phyloP scores from a whole-genome alignment of 1,139 yeast genomes.

The Candida albicans region DNA sequence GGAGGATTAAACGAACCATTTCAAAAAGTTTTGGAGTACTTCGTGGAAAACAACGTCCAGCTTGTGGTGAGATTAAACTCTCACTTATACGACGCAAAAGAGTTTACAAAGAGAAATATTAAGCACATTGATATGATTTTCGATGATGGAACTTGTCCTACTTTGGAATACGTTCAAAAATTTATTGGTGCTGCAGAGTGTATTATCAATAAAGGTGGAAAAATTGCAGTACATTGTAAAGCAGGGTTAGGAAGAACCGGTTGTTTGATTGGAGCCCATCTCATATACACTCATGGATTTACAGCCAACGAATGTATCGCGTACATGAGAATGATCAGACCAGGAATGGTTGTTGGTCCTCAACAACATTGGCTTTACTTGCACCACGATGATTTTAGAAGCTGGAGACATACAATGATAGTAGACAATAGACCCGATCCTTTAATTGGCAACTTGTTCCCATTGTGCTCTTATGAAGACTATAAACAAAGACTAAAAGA shows the following conservation, averaged over 20 bases:
- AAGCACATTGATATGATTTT: slow-evolving; percentile 93
- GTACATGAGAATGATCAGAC: slow-evolving; percentile 92
- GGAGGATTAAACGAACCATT: slow-evolving; percentile 69
- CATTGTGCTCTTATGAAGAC: slow-evolving; percentile 63
- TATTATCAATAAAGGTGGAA: slow-evolving; percentile 78
- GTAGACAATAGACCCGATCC: slow-evolving; percentile 69
- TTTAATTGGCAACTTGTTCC: slow-evolving; percentile 72
- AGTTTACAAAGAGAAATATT: slow-evolving; percentile 80
- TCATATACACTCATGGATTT: slow-evolving; percentile 93
- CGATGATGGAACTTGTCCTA: slow-evolving; percentile 98
- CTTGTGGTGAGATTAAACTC: slow-evolving; percentile 90
- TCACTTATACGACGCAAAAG: slow-evolving; percentile 79
- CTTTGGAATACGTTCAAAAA: slow-evolving; percentile 85
- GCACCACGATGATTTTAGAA: slow-evolving; percentile 93
- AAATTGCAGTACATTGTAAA: slow-evolving; percentile 96
- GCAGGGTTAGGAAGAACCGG: slow-evolving; percentile 99
- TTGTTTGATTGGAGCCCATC: slow-evolving; percentile 94
- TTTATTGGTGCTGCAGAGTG: slow-evolving; percentile 96
- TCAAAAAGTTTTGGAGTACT: slow-evolving; percentile 75
- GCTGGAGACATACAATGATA: slow-evolving; percentile 95
- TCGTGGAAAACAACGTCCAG: slow-evolving; percentile 70
- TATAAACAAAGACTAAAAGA: slow-evolving; percentile 51
- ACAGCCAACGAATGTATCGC: slow-evolving; percentile 97
- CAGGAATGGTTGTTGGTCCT: slow-evolving; percentile 99
- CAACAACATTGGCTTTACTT: slow-evolving; percentile 98